These are phyloP conservation scores for Didymosphaeria variabile DNA, from an alignment of 2,329 filamentous ascomycete genomes.

Conservation along the genomic window DNA sequence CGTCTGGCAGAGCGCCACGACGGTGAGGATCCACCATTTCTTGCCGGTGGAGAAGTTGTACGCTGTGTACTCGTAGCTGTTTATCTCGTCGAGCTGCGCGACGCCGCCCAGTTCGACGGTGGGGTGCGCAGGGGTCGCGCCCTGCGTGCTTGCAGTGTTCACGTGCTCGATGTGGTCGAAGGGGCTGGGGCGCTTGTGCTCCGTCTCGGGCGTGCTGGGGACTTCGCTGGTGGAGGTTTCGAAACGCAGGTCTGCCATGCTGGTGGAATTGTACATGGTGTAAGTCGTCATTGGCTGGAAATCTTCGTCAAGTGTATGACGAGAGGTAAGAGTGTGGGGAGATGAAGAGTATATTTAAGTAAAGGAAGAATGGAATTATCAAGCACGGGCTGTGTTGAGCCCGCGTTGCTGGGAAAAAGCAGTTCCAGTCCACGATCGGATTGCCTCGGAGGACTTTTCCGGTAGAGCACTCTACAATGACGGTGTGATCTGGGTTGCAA, in stretches of 20 bases:
- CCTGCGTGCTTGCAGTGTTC: not conserved
- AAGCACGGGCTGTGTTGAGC: not conserved
- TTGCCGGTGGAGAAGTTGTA: constrained; percentile 55
- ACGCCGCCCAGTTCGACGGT: not conserved
- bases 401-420: not conserved
- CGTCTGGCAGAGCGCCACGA: constrained; percentile 62
- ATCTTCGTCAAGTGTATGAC: not conserved
- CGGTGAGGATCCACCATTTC: constrained; percentile 61
- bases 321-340: too few species aligned
- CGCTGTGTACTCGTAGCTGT: constrained; percentile 47
- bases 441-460: not conserved
- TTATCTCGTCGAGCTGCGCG: constrained; percentile 20
- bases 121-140: not conserved
- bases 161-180: not conserved
- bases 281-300: not conserved
- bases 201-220: not conserved
- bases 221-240: not conserved
- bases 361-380: not conserved
- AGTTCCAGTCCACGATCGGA: not conserved
- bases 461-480: not conserved
- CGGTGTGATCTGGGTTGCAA: not conserved
- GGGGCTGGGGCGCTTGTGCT: not conserved
- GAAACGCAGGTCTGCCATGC: not conserved
- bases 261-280: not conserved
- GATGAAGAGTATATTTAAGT: too few species aligned